Conservation (phyloP, 2,329 filamentous ascomycete species). For the Tolypocladium tundrense region DNA sequence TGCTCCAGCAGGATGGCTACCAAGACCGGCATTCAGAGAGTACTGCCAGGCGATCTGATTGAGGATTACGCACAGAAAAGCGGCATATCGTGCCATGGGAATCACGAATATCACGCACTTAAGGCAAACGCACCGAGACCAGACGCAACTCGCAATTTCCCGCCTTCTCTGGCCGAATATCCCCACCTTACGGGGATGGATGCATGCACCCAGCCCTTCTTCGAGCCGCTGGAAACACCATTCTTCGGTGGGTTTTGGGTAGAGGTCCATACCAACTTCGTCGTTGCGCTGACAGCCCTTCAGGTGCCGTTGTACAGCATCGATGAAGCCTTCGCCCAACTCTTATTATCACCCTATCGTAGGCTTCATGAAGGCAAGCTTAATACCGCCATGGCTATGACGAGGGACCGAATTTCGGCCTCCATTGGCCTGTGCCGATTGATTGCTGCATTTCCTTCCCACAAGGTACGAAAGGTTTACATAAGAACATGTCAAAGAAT, state of each 20-base stretch:
- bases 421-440: too few relatives aligned
- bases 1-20: background rate
- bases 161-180: background rate
- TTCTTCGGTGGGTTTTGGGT: background rate
- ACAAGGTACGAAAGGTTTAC: too few relatives aligned
- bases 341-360: background rate
- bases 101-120: background rate
- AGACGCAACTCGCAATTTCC: background rate
- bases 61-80: background rate
- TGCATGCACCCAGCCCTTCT: background rate
- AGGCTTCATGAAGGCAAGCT: background rate
- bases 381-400: too few relatives aligned
- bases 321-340: background rate
- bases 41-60: background rate
- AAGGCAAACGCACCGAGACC: background rate
- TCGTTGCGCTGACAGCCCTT: background rate
- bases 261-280: background rate
- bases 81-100: background rate
- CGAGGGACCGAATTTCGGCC: too few relatives aligned
- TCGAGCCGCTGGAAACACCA: background rate
- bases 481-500: too few relatives aligned
- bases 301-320: background rate
- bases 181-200: background rate
- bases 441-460: too few relatives aligned
- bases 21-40: background rate